Base-by-base conservation (phyloP, 2,329 filamentous ascomycete species). In the Eutypa lata region DNA sequence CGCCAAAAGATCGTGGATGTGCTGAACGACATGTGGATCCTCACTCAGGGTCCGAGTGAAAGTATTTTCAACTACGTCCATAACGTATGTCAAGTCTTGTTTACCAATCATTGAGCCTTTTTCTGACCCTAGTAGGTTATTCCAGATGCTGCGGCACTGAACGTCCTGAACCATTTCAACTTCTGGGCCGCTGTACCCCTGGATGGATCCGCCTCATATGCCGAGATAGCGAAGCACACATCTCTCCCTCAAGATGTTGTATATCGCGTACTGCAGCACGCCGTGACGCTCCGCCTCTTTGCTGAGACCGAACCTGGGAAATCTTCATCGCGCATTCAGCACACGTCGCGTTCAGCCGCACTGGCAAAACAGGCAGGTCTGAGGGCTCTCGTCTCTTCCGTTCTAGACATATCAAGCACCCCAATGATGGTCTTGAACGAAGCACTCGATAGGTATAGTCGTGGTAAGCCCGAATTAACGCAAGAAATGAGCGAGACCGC, bases 161-260 rank as follows among this genome's bases (percentile, higher is more conserved):
- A 78, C 57, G 65, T 78, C 14, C 65, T 81, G 16, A 80, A 80
- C 60, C 68, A 76, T 56, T 81, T 81, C 60, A 66, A 80, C 58
- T 79, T 81, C 59, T 81, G 76, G 75, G 67, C 70, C 11, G 73
- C 75, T 5, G 76, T 82, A 6, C 77, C 79, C 2, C 49, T 80
- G 1, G 67, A 74, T 22, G 76, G 75, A 16, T 67, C 71, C 3
- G 75, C 76, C 7, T 73, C 75, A 2, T 73, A 73, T 50, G 54
- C 62, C 3, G 71, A 74, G 11, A 73, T 78, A 18, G 67, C 74
- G 16, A 57, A 66, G 26, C 61, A 68, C 28, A 67, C 68, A 2
- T 59, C 63, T 16, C 71, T 76, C 3, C 74, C 74, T 0, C 58
- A 66, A 33, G 71, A 73, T 24, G 69, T 74, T 18, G 71, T 70